phyloP scores from a whole-genome alignment of 2,329 filamentous ascomycete genomes.

The Stachybotrys chlorohalonatus region DNA sequence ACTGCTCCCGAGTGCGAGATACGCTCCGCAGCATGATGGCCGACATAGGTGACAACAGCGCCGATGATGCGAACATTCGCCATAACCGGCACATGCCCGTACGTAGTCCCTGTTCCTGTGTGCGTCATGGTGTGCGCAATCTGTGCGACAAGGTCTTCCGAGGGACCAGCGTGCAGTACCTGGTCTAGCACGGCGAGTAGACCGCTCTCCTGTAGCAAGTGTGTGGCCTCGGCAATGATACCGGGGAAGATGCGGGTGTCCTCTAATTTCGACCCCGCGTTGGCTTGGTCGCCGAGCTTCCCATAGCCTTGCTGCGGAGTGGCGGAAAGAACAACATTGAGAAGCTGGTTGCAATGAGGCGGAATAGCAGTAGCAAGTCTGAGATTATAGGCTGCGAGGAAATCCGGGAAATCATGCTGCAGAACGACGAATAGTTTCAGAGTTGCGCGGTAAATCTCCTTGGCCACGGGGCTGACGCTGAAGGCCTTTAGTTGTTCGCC shows the following conservation, averaged over 20 bases:
- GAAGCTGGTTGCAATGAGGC: slow-evolving; percentile 74
- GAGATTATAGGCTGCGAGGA: slow-evolving; percentile 79
- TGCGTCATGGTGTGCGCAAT: slow-evolving; percentile 66
- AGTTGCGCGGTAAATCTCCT: slow-evolving; percentile 76
- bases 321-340: slow-evolving; percentile 80
- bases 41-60: slow-evolving; percentile 76
- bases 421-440: slow-evolving; percentile 76
- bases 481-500: slow-evolving; percentile 71
- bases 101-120: slow-evolving; percentile 39
- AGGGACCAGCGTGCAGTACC: slow-evolving; percentile 50
- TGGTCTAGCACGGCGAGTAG: slow-evolving; percentile 52
- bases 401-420: slow-evolving; percentile 92
- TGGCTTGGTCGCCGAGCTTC: slow-evolving; percentile 59
- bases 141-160: slow-evolving; percentile 65
- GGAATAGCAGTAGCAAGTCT: slow-evolving; percentile 75
- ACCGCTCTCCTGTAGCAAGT: slow-evolving; percentile 44
- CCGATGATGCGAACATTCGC: slow-evolving; percentile 68
- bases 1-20: slow-evolving; percentile 49
- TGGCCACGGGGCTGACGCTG: slow-evolving; percentile 59
- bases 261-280: slow-evolving; percentile 27
- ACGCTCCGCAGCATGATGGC: slow-evolving; percentile 58
- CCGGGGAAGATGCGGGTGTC: slow-evolving; percentile 61
- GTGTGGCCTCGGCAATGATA: slow-evolving; percentile 53
- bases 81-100: slow-evolving; percentile 57
- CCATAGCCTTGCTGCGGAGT: slow-evolving; percentile 64